Evolutionary conservation across 1,139 yeast species (phyloP).

Genomic region (Hansenula anomala): DNA sequence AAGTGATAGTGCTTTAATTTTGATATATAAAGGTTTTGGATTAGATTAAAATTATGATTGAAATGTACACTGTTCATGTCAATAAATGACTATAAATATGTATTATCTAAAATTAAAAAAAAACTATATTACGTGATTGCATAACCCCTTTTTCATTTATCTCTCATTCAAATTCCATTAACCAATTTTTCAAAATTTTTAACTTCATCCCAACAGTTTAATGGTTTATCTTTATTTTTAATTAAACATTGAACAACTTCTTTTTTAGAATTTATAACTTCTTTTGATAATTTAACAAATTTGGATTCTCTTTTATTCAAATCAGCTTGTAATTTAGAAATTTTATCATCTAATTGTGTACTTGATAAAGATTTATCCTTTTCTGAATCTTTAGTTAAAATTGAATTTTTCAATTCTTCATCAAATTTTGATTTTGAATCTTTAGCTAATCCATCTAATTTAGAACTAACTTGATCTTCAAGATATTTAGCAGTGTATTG

Average conservation of each 20-base stretch:
- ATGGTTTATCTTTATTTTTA: slow-evolving; percentile 64
- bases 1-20: slow-evolving; percentile 88
- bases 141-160: too few relatives aligned
- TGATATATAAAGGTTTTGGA: slow-evolving; percentile 80
- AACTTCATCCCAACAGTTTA: slow-evolving; percentile 88
- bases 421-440: slow-evolving; percentile 56
- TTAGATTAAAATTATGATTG: slow-evolving; percentile 22
- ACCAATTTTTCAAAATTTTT: slow-evolving; percentile 56
- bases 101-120: too few relatives aligned
- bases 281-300: slow-evolving; percentile 31
- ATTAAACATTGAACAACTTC: slow-evolving; percentile 62
- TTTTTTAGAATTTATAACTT: slow-evolving; percentile 42
- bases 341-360: slow-evolving; percentile 33
- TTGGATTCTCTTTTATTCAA: slow-evolving; percentile 29
- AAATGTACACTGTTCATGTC: too few relatives aligned
- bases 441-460: slow-evolving; percentile 56
- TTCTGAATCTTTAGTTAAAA: slow-evolving; percentile 31
- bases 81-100: too few relatives aligned
- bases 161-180: slow-evolving; percentile 20
- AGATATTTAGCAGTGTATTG: slow-evolving; percentile 76
- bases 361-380: slow-evolving; percentile 24
- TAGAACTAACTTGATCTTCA: slow-evolving; percentile 69
- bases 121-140: background rate
- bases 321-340: slow-evolving; percentile 42
- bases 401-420: slow-evolving; percentile 40